Evolutionary conservation across 2,329 filamentous ascomycete genomes (phyloP).

Genomic region (Parastagonospora avenae): DNA sequence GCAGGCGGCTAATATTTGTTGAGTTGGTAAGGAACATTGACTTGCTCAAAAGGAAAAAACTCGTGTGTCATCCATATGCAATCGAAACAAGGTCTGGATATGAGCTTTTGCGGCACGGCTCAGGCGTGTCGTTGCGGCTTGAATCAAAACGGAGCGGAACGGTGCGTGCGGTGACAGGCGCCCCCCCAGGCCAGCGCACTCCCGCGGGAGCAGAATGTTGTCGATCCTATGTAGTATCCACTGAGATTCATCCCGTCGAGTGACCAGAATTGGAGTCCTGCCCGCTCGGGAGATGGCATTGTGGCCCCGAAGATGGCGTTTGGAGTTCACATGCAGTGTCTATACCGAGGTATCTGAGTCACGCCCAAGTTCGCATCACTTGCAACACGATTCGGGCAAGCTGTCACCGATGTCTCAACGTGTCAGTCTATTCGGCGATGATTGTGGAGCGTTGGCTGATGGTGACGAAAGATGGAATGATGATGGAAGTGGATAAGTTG

Average conservation of each 20-base stretch:
- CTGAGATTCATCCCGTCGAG: too few relatives aligned
- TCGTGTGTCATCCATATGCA: background rate
- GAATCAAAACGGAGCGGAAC: slow-evolving; percentile 2
- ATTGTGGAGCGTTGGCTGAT: background rate
- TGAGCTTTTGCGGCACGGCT: background rate
- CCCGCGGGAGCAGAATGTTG: background rate
- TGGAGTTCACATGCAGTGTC: too few relatives aligned
- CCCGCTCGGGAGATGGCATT: too few relatives aligned
- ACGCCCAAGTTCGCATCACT: too few relatives aligned
- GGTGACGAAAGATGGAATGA: background rate
- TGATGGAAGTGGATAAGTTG: background rate
- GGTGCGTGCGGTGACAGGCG: background rate
- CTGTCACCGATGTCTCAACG: too few relatives aligned
- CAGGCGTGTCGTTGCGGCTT: background rate
- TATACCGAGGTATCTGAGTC: too few relatives aligned
- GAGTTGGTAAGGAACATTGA: background rate
- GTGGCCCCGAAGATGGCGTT: too few relatives aligned
- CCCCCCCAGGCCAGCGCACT: background rate
- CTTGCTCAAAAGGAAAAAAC: background rate
- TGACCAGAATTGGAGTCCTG: too few relatives aligned
- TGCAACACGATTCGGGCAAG: background rate
- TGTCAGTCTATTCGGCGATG: background rate
- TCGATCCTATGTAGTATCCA: background rate
- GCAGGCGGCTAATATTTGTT: slow-evolving; percentile 1
- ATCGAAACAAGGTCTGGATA: background rate